phyloP scores from a whole-genome alignment of 352 stramenopile genomes.

The Globisporangium ultimum region DNA sequence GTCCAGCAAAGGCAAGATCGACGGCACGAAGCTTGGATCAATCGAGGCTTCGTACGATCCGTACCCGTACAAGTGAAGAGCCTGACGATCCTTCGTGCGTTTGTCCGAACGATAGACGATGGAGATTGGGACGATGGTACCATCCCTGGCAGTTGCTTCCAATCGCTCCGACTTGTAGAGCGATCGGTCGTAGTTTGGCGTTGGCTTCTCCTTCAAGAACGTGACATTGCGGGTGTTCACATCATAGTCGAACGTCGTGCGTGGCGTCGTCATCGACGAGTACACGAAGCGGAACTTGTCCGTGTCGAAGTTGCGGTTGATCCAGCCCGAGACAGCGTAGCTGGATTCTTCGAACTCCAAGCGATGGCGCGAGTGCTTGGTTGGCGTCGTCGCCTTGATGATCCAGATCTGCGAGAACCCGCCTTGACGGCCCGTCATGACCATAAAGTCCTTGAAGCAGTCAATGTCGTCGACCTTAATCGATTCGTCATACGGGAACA shows the following conservation, averaged over 20 bases:
- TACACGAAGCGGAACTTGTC: slow-evolving; percentile 90
- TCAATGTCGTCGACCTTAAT: slow-evolving; percentile 86
- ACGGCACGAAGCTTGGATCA: slow-evolving; percentile 89
- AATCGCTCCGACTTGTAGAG: slow-evolving; percentile 92
- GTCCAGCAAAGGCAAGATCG: slow-evolving; percentile 93
- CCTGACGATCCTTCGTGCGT: slow-evolving; percentile 49
- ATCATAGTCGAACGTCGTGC: slow-evolving; percentile 86
- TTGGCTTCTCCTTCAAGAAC: slow-evolving; percentile 91
- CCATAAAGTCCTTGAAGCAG: slow-evolving; percentile 87
- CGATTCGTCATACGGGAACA: slow-evolving; percentile 79
- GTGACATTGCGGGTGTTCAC: slow-evolving; percentile 49
- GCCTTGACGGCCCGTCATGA: slow-evolving; percentile 83
- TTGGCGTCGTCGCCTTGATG: slow-evolving; percentile 48
- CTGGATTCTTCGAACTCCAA: slow-evolving; percentile 90
- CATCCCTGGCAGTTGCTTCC: slow-evolving; percentile 83
- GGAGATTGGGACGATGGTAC: slow-evolving; percentile 81
- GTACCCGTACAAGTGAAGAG: slow-evolving; percentile 94
- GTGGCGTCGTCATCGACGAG: slow-evolving; percentile 92
- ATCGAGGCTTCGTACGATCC: slow-evolving; percentile 94
- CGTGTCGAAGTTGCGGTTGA: slow-evolving; percentile 89
- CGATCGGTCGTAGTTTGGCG: slow-evolving; percentile 91
- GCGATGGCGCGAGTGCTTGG: slow-evolving; percentile 45
- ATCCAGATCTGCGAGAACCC: slow-evolving; percentile 87
- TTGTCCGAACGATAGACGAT: slow-evolving; percentile 76
- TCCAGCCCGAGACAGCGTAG: slow-evolving; percentile 77